Base-by-base conservation (phyloP, 1,284 basidiomycete genomes). In the Sporisorium sorghi region DNA sequence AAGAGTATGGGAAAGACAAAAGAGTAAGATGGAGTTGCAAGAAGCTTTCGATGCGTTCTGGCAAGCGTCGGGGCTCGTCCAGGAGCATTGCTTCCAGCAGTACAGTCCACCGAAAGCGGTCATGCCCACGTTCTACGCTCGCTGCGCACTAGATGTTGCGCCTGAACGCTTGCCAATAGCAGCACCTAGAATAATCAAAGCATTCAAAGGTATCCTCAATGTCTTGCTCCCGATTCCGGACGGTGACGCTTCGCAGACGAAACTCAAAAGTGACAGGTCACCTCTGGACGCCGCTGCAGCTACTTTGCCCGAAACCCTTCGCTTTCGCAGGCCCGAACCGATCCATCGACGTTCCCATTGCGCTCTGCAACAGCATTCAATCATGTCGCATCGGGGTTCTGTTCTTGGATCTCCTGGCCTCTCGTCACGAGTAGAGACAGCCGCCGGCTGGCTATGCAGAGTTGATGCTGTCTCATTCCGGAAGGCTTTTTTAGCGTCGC, bases 231-330 rank as follows among this genome's bases (percentile, higher is more conserved):
- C 26, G 26, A 30, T 46, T 46, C 30, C 26, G n/a, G n/a, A 17
- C 26, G n/a, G 21, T n/a, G 44, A 37, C 12, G 49, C 12, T 26
- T 42, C 15, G 5, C n/a, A 23, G 17, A 35, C 43, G 21, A 15
- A 10, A 11, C 37, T 8, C 28, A 40, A 57, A 49, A 49, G n/a
- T 49, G 55, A 57, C 55, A 57, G 37, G 55, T 57, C 55, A 57
- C 37, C 32, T 40, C 33, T 9, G 1, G 24, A 37, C 14, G 24
- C 35, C 23, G 49, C 51, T 53, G 51, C 51, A 15, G 9, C 28
- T 42, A 30, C n/a, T 15, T 8, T 32, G 3, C 51, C 28, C 26
- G 35, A 6, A 15, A 28, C 17, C 17, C 15, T 17, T 35, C 12
- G n/a, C 19, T 24, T 5, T 5, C 4, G 32, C 26, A 54, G 17